Conservation (phyloP, 345 rosid species). For the Linum trigynum region DNA sequence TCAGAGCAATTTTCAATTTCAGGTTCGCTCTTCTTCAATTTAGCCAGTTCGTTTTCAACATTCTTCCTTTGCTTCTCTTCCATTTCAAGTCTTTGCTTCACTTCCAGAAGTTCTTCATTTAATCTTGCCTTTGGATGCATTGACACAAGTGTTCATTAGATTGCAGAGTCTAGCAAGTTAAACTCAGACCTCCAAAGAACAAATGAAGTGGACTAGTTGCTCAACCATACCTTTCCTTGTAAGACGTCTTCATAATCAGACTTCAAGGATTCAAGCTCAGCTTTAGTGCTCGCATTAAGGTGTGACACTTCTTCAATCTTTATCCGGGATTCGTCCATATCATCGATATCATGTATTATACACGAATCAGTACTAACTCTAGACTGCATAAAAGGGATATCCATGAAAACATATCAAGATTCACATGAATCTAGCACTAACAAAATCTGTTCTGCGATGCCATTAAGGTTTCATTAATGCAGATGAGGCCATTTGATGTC, state of each 20-base stretch:
- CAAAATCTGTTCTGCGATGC: too few relatives aligned
- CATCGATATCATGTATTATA: constrained; percentile 43
- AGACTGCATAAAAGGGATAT: too few relatives aligned
- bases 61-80: constrained; percentile 69
- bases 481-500: too few relatives aligned
- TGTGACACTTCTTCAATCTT: constrained; percentile 41
- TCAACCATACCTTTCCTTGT: constrained; percentile 49
- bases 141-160: not conserved
- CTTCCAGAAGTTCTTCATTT: constrained; percentile 44
- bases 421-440: too few relatives aligned
- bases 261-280: constrained; percentile 59
- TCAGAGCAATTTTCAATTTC: constrained; percentile 46
- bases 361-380: not conserved
- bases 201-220: not conserved
- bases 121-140: constrained; percentile 36
- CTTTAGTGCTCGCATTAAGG: constrained; percentile 35
- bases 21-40: constrained; percentile 43
- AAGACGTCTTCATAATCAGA: constrained; percentile 39
- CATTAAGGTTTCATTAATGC: too few relatives aligned
- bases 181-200: not conserved
- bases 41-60: constrained; percentile 50
- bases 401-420: too few relatives aligned
- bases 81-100: constrained; percentile 45
- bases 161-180: not conserved
- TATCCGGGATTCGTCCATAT: constrained; percentile 27